Evolutionary conservation across 2,329 filamentous ascomycete genomes (phyloP), one percentile per base, ranked within the genome.

Genomic region (Paraphoma sp.): DNA sequence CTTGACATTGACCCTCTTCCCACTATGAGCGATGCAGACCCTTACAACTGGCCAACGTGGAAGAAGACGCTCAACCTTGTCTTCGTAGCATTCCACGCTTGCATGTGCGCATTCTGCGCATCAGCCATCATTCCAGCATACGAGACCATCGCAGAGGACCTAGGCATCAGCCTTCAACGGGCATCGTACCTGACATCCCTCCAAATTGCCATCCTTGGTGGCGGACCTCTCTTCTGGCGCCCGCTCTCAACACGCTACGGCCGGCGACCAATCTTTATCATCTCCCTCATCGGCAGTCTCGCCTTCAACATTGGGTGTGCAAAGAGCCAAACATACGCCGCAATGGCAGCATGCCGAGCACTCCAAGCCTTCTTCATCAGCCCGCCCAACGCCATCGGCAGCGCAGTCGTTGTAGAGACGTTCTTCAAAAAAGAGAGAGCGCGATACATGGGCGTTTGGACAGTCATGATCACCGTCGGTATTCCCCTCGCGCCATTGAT

Each of bases 361-460:
- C 74, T 86, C 23, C 77, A 79, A 7, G 78, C 82, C 0, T 85
- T 86, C 64, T 86, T 86, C 69, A 86, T 86, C 60, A 80, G 78
- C 14, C 85, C 84, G 6, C 81, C 84, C 0, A 78, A 76, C 12
- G 80, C 82, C 0, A 84, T 86, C 48, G 84, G 84, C 23, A 85
- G 82, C 65, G 84, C 79, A 0, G 83, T 87, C 8, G 84, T 87
- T 3, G 80, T 82, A 14, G 84, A 87, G 64, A 84, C 81, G 1
- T 86, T 84, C 56, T 87, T 86, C 72, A 83, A 82, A 64, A 80
- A 80, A 30, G 81, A 86, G 45, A 74, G 84, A 18, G 84, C 78
- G 5, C 78, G 76, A 47, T 84, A 82, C 48, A 85, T 86, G 80
- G 84, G 84, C 29, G 74, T 86, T n/a, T 85, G 84, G 84, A 86